phyloP scores from a whole-genome alignment of 1,284 basidiomycete genomes.

The Puccinia coronata region DNA sequence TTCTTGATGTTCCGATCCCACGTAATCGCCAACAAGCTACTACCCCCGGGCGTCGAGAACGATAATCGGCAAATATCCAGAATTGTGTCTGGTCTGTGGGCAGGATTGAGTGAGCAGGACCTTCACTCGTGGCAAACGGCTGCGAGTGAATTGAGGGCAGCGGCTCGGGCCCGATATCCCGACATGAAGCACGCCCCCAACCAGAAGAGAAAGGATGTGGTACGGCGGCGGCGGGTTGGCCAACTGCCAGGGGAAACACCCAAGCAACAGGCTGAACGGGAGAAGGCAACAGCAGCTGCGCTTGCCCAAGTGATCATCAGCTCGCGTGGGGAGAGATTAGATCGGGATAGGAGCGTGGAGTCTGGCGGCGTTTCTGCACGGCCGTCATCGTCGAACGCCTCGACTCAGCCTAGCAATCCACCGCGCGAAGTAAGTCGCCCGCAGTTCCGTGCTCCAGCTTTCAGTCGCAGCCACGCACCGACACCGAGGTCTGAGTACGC shows the following conservation, averaged over 20 bases:
- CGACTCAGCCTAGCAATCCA: background rate
- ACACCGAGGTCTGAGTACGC: conserved; percentile 30
- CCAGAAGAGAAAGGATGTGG: conserved; percentile 41
- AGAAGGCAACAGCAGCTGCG: conserved; percentile 39
- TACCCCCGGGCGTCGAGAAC: conserved; percentile 77
- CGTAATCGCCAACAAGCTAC: conserved; percentile 74
- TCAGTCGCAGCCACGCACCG: background rate
- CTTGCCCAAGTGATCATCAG: conserved; percentile 43
- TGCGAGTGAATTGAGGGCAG: conserved; percentile 44
- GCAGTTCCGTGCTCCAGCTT: conserved; percentile 31
- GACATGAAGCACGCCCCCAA: conserved; percentile 39
- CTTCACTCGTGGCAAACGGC: conserved; percentile 35
- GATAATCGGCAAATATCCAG: conserved; percentile 68
- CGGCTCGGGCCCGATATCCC: conserved; percentile 35
- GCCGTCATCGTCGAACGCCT: background rate
- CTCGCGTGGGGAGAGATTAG: conserved; percentile 34
- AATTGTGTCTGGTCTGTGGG: conserved; percentile 47
- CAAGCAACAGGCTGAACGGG: conserved; percentile 39
- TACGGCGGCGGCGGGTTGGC: conserved; percentile 32
- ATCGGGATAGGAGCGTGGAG: conserved; percentile 16
- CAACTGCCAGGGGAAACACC: conserved; percentile 50
- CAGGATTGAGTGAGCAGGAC: conserved; percentile 44
- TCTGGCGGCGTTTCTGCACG: background rate
- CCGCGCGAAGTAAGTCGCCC: conserved; percentile 14
- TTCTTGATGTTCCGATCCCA: conserved; percentile 92